phyloP scores from a whole-genome alignment of 2,329 filamentous ascomycete genomes.

The Dactylellina cionopaga region DNA sequence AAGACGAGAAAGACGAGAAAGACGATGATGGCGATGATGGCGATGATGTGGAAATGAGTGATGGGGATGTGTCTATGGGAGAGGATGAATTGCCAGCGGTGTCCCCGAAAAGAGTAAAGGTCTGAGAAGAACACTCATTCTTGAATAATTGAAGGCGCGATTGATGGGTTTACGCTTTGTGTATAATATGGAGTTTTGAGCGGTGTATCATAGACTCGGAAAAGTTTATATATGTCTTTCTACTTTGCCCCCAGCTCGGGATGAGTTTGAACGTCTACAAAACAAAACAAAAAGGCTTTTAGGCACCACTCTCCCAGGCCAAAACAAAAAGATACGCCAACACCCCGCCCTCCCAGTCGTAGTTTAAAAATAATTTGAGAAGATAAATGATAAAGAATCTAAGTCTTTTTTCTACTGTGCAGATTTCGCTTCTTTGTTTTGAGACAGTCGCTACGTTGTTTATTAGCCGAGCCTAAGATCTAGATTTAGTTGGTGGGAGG shows the following conservation, averaged over 20 bases:
- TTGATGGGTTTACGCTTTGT: conserved; percentile 2
- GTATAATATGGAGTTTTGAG: conserved; percentile 42
- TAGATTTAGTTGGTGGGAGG: neutral
- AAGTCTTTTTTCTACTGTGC: neutral
- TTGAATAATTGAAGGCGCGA: neutral
- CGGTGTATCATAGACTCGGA: conserved; percentile 48
- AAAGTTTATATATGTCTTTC: conserved; percentile 47
- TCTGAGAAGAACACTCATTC: neutral
- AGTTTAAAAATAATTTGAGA: neutral
- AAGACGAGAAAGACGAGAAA: conserved; percentile 61
- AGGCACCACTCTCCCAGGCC: conserved; percentile 11
- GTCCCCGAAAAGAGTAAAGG: conserved; percentile 35
- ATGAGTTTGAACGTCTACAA: neutral
- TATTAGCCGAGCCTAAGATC: neutral
- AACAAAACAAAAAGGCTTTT: conserved; percentile 1
- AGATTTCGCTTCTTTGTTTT: conserved; percentile 24
- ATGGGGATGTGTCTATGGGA: conserved; percentile 64
- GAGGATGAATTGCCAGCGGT: conserved; percentile 58
- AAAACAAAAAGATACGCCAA: conserved; percentile 1
- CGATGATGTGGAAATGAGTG: conserved; percentile 54
- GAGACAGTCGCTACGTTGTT: conserved; percentile 12
- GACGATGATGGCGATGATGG: conserved; percentile 63
- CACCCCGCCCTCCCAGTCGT: neutral
- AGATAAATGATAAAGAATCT: neutral
- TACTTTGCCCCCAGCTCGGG: conserved; percentile 8